A percentile compares a stretch with the other conserved stretches of the same genome.
These are phyloP conservation scores for Fistulifera pelliculosa DNA, from an alignment of 108 stramenopile species.

Conservation along the genomic window DNA sequence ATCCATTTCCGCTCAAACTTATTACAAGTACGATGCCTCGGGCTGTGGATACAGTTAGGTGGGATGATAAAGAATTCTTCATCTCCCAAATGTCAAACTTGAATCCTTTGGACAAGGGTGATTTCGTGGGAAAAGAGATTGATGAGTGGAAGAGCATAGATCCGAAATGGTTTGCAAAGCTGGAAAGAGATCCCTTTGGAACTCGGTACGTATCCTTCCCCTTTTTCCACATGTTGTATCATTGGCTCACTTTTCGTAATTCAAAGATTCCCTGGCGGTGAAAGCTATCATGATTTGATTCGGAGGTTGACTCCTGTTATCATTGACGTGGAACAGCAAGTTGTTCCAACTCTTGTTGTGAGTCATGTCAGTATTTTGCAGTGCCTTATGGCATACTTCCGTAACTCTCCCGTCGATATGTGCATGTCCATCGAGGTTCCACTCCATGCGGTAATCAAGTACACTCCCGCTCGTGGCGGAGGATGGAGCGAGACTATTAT, in stretches of 20 bases:
- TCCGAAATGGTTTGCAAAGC: conserved; percentile 62
- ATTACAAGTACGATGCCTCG: conserved; percentile 79
- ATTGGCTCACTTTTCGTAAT: background rate
- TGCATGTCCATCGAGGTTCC: conserved; percentile 80
- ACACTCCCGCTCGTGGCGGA: conserved; percentile 76
- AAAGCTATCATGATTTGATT: conserved; percentile 81
- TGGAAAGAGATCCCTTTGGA: conserved; percentile 67
- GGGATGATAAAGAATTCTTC: conserved; percentile 34
- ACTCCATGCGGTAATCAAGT: conserved; percentile 79
- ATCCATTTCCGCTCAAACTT: conserved; percentile 58
- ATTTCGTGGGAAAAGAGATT: conserved; percentile 75
- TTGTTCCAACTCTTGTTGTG: conserved; percentile 75
- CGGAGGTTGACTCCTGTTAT: conserved; percentile 66
- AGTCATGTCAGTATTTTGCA: conserved; percentile 87
- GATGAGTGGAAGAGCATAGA: conserved; percentile 55
- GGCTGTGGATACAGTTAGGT: conserved; percentile 64
- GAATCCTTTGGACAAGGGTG: conserved; percentile 90
- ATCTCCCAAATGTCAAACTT: conserved; percentile 66
- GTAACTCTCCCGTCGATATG: conserved; percentile 62
- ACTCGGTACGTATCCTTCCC: conserved; percentile 23
- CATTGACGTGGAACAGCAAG: conserved; percentile 87
- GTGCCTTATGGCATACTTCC: conserved; percentile 79
- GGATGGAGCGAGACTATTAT: conserved; percentile 69
- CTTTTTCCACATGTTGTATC: background rate
- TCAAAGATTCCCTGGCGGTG: conserved; percentile 81